These are phyloP conservation scores for Aspergillus brunneoviolaceus DNA, from an alignment of 2,329 filamentous ascomycete genomes.

Conservation along the genomic window DNA sequence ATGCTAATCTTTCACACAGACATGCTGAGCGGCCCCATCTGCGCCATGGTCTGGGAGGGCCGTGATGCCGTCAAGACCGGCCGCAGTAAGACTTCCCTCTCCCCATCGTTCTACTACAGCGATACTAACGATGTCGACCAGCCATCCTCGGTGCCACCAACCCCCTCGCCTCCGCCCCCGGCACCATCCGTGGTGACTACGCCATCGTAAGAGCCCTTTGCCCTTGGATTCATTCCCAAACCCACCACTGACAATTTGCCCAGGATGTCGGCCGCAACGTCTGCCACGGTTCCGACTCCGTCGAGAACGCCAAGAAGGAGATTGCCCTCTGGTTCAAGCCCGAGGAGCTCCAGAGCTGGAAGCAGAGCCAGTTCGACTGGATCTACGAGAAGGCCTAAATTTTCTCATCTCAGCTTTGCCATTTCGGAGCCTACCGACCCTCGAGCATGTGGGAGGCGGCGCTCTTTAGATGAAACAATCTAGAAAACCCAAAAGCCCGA, in stretches of 20 bases:
- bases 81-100: conserved; percentile 62
- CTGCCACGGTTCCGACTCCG: conserved; percentile 98
- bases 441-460: conserved; percentile 7
- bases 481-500: conserved; percentile 9
- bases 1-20: conserved; percentile 54
- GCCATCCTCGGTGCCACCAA: conserved; percentile 98
- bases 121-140: conserved; percentile 34
- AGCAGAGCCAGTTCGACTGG: conserved; percentile 83
- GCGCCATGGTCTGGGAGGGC: conserved; percentile 99
- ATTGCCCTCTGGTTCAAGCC: conserved; percentile 98
- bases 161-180: conserved; percentile 88
- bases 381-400: conserved; percentile 83
- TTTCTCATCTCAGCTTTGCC: conserved; percentile 21
- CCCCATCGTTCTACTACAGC: neutral
- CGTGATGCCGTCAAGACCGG: conserved; percentile 99
- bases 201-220: conserved; percentile 61
- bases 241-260: conserved; percentile 15
- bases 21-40: conserved; percentile 96
- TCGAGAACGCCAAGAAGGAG: conserved; percentile 99
- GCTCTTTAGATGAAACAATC: conserved; percentile 9
- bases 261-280: conserved; percentile 91
- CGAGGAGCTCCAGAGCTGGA: conserved; percentile 81
- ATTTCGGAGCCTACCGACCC: conserved; percentile 17
- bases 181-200: conserved; percentile 96
- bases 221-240: neutral